These are phyloP conservation scores for Boechera divaricarpa DNA, from an alignment of 345 rosid genomes.

Conservation along the genomic window DNA sequence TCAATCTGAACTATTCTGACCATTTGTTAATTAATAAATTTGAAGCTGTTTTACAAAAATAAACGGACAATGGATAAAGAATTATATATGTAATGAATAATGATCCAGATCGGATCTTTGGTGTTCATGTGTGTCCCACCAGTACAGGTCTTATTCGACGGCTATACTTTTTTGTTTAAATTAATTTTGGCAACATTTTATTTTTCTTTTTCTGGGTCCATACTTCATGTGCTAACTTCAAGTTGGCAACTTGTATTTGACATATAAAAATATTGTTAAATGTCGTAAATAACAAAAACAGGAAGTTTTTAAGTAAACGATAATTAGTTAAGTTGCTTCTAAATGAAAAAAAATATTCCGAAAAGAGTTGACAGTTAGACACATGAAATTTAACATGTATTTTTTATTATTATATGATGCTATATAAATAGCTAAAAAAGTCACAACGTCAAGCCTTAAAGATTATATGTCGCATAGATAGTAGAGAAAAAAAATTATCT, in stretches of 20 bases:
- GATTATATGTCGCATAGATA: background rate
- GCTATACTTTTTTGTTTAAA: background rate
- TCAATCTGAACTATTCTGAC: background rate
- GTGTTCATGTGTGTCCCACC: background rate
- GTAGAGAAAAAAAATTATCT: too few relatives aligned
- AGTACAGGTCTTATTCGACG: constrained; percentile 6
- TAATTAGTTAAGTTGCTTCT: too few relatives aligned
- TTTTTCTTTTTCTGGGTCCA: background rate
- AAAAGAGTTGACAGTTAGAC: background rate
- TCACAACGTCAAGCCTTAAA: background rate
- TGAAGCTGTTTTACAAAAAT: background rate
- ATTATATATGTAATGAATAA: background rate
- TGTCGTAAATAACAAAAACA: background rate
- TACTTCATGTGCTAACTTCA: too few relatives aligned
- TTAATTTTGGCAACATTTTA: background rate
- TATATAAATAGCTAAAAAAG: background rate
- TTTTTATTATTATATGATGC: too few relatives aligned
- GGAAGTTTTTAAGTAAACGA: background rate
- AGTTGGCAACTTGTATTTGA: background rate
- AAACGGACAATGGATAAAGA: background rate
- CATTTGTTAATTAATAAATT: background rate
- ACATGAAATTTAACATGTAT: background rate
- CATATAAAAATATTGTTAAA: background rate
- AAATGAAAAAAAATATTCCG: background rate
- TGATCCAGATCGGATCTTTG: constrained; percentile 2